Base-by-base conservation (phyloP, 2,329 filamentous ascomycete species). In the Dactylellina drechsleri region DNA sequence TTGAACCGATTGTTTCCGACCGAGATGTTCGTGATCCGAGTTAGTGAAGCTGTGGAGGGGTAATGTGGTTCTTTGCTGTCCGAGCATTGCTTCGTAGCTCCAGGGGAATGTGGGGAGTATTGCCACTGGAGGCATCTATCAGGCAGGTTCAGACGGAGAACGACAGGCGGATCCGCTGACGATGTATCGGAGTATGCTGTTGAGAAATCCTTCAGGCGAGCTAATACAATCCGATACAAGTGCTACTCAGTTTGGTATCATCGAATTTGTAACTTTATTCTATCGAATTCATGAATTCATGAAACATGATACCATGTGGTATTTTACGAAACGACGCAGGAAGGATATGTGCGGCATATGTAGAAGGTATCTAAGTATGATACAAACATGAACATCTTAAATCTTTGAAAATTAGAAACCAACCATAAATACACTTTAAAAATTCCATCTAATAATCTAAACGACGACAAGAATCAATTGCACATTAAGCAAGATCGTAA, bases 111-210 rank as follows among this genome's bases (percentile, higher is more conserved):
- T 58, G 54, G 54, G 18, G 54, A 43, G n/a, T 23, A 58, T n/a
- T 10, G 10, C 5, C 18, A 18, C 18, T 5, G 2, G n/a, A 45
- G 12, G n/a, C 43, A 7, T 23, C 15, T 15, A 47, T 31, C 12
- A 45, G 57, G 57, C 41, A 60, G 16, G 40, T 60, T 58, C 12
- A 49, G n/a, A 36, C 57, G 40, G 41, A 49, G 57, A 49, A 28
- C 6, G 57, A 60, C 41, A 60, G 41, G 40, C 57, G 20, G 57
- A 60, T 12, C 28, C 57, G 57, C 20, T 12, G 41, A 49, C 16
- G 10, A 36, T 16, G 2, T 16, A 50, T 50, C 45, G 40, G n/a
- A 43, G 40, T 43, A 6, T 43, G 5, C n/a, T n/a, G 23, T 43
- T n/a, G n/a, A 43, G 40, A 47, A 47, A 18, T 47, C 13, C 43